Evolutionary conservation across 257 asterid species (phyloP).

Genomic region (Lycium ferocissimum): DNA sequence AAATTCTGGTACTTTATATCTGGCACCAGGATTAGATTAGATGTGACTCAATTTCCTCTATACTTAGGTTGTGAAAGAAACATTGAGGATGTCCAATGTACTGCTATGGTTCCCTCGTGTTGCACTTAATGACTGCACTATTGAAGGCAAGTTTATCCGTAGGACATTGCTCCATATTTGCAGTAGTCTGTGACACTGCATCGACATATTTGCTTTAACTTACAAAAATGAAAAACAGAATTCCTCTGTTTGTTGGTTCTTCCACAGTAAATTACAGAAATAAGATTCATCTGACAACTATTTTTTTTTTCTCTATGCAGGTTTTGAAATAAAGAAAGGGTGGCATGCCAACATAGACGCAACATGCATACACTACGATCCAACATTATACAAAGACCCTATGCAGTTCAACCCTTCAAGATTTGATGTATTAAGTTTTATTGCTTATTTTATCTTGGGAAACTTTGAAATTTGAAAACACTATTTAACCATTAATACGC

Average conservation of each 20-base stretch:
- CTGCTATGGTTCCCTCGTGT: slow-evolving; percentile 71
- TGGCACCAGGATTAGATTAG: not conserved
- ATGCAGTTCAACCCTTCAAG: slow-evolving; percentile 64
- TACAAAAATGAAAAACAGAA: not conserved
- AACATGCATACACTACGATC: slow-evolving; percentile 65
- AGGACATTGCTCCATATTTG: not conserved
- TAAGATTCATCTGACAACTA: not conserved
- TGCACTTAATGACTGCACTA: slow-evolving; percentile 50
- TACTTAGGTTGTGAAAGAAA: slow-evolving; percentile 65
- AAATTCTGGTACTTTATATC: not conserved
- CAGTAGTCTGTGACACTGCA: not conserved
- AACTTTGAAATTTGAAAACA: not conserved
- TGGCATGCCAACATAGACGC: slow-evolving; percentile 72
- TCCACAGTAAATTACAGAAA: not conserved
- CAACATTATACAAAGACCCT: slow-evolving; percentile 53
- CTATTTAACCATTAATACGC: not conserved
- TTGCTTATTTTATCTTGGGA: not conserved
- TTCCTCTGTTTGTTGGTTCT: slow-evolving; percentile 11
- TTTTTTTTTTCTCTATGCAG: slow-evolving; percentile 34
- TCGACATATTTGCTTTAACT: not conserved
- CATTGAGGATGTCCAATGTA: slow-evolving; percentile 68
- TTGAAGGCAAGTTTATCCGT: slow-evolving; percentile 52
- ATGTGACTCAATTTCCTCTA: not conserved
- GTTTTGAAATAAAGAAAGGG: slow-evolving; percentile 66
- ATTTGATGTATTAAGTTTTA: slow-evolving; percentile 52